A percentile compares a stretch with the other conserved stretches of the same genome.
These are phyloP conservation scores for Yamadazyma tumulicola DNA, from an alignment of 805 yeast species.

Conservation along the genomic window DNA sequence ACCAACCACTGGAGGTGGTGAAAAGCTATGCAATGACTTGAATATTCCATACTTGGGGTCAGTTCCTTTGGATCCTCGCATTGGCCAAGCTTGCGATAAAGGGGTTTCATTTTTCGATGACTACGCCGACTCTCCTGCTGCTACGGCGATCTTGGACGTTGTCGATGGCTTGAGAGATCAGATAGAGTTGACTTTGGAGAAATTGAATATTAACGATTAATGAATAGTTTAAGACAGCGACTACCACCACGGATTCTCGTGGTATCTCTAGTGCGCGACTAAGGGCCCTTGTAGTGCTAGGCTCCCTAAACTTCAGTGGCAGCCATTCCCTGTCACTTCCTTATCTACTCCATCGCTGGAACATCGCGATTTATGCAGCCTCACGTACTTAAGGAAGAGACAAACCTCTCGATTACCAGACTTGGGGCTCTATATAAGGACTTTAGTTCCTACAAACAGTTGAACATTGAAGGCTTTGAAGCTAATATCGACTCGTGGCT, in stretches of 20 bases:
- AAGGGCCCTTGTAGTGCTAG: no score
- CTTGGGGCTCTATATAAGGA: slow-evolving; percentile 27
- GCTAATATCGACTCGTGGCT: slow-evolving; percentile 42
- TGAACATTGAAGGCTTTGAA: slow-evolving; percentile 41
- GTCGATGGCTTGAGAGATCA: slow-evolving; percentile 68
- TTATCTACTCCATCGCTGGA: neutral
- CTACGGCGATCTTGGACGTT: slow-evolving; percentile 78
- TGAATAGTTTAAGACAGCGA: no score
- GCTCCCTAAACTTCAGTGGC: no score
- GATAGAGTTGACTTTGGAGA: slow-evolving; percentile 31
- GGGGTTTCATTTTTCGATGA: slow-evolving; percentile 83
- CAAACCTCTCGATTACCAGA: slow-evolving; percentile 7
- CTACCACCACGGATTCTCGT: no score
- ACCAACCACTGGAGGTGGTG: slow-evolving; percentile 97
- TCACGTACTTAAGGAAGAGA: neutral
- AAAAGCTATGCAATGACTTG: slow-evolving; percentile 74
- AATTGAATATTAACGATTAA: slow-evolving; percentile 8
- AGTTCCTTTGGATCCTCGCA: slow-evolving; percentile 94
- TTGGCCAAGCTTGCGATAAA: slow-evolving; percentile 81
- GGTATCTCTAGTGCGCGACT: no score
- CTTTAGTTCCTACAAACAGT: slow-evolving; percentile 23
- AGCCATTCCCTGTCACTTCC: neutral
- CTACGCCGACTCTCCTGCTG: slow-evolving; percentile 90
- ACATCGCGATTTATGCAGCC: neutral
- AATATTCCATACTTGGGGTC: slow-evolving; percentile 79